Evolutionary conservation across 768 basidiomycete genomes (phyloP), one percentile per base, ranked within the genome.

Genomic region (Pholiota microspora): DNA sequence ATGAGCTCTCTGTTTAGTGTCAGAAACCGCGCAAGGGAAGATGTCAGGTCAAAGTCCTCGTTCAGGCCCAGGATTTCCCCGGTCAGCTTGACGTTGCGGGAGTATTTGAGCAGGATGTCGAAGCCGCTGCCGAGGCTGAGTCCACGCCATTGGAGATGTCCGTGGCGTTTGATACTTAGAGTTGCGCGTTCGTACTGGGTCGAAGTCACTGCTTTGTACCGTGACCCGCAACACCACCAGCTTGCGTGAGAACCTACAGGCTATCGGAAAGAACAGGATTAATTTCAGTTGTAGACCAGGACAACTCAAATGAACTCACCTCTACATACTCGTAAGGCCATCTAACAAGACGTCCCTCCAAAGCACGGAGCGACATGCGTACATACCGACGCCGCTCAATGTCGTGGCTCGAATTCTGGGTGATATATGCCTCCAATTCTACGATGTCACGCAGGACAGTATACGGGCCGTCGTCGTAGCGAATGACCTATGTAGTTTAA

Each of bases 111-210:
- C 48, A 78, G 69, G 47, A 89, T 72, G 25, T 79, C 69, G 62
- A 92, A 90, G 9, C 90, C 89, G 60, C 84, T 88, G 4, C 84
- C 88, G 5, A 88, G 68, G 42, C 84, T 73, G 8, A 83, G 25
- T 21, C 76, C 77, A 42, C 77, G 68, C 82, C 81, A 83, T 9
- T 64, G 46, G 6, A 85, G 62, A 53, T 79, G 68, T 0, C 85
- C 87, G 7, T 66, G 77, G 28, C 77, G 81, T 57, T 77, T 77
- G 60, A 88, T 78, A 7, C 63, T 68, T 48, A 88, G 69, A 3
- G 75, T 67, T 53, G 81, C 78, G 25, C 72, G 71, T 23, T 74
- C 70, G 65, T 77, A 86, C 46, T 71, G 68, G 0, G 70, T 66
- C 0, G 81, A 70, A 7, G 72, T 73, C n/a, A 77, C 73, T 0